Evolutionary conservation across 257 asterid genomes (phyloP).

Genomic region (Solanum chmielewskii): DNA sequence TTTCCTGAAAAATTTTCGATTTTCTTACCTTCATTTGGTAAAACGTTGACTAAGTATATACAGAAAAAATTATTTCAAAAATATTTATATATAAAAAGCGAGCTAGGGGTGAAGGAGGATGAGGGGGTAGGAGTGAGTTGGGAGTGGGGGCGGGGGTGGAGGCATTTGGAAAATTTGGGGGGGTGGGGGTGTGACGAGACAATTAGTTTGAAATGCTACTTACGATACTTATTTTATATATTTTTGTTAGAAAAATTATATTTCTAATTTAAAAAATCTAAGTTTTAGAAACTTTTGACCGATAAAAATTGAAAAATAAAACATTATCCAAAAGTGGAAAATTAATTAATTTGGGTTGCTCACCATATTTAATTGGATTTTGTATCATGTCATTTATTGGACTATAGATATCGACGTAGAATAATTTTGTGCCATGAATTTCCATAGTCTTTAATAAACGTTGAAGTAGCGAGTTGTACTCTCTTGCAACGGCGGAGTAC

Average conservation of each 20-base stretch:
- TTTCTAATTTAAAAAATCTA: background rate
- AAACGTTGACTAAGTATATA: background rate
- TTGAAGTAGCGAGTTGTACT: conserved; percentile 41
- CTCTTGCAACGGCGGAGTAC: conserved; percentile 25
- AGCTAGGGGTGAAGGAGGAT: background rate
- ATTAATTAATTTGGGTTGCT: background rate
- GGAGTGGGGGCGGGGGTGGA: background rate
- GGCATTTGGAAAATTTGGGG: too few species aligned
- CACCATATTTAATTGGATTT: conserved; percentile 41
- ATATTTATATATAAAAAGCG: background rate
- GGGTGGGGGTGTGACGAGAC: background rate
- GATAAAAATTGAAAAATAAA: background rate
- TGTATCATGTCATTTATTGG: conserved; percentile 39
- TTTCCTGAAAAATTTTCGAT: background rate
- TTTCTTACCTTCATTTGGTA: background rate
- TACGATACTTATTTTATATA: background rate
- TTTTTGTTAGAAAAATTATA: background rate
- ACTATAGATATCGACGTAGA: conserved; percentile 29
- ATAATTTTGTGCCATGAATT: background rate
- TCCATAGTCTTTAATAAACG: conserved; percentile 8
- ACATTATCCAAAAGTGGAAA: background rate
- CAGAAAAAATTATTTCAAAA: background rate
- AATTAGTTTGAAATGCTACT: background rate
- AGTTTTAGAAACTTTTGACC: background rate
- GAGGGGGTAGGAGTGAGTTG: background rate